Evolutionary conservation across 202 grass and related monocot species (phyloP).

Genomic region (Schoenoplectus tabernaemontani): DNA sequence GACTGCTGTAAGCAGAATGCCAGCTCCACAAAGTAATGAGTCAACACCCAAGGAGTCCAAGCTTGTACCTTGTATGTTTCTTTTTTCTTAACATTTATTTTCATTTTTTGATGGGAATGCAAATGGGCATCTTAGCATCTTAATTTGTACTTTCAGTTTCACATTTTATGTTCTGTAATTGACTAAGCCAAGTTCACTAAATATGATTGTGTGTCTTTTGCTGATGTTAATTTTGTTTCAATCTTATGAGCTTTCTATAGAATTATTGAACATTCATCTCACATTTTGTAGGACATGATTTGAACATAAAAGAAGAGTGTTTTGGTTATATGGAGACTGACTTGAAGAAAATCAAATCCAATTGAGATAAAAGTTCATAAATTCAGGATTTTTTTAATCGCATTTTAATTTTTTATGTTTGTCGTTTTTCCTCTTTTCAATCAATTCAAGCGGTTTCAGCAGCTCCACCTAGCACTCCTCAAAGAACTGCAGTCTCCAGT

Average conservation of each 20-base stretch:
- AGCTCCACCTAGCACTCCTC: slow-evolving; percentile 50
- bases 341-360: neutral
- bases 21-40: slow-evolving; percentile 62
- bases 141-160: no score
- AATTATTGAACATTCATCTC: neutral
- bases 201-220: neutral
- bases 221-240: neutral
- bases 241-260: neutral
- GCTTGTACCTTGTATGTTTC: slow-evolving; percentile 44
- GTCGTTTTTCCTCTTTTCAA: slow-evolving; percentile 21
- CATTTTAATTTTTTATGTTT: slow-evolving; percentile 26
- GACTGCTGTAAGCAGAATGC: slow-evolving; percentile 40
- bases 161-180: neutral
- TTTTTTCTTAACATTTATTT: neutral
- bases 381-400: neutral
- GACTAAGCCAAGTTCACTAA: neutral
- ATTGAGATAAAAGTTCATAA: neutral
- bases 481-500: slow-evolving; percentile 48
- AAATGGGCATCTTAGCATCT: neutral
- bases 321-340: neutral
- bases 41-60: slow-evolving; percentile 67
- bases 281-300: neutral
- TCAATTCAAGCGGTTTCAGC: slow-evolving; percentile 44
- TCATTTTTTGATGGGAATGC: neutral
- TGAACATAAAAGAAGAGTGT: neutral